These are phyloP conservation scores for Pleurotus ostreatus DNA, from an alignment of 768 basidiomycete genomes.

Conservation along the genomic window DNA sequence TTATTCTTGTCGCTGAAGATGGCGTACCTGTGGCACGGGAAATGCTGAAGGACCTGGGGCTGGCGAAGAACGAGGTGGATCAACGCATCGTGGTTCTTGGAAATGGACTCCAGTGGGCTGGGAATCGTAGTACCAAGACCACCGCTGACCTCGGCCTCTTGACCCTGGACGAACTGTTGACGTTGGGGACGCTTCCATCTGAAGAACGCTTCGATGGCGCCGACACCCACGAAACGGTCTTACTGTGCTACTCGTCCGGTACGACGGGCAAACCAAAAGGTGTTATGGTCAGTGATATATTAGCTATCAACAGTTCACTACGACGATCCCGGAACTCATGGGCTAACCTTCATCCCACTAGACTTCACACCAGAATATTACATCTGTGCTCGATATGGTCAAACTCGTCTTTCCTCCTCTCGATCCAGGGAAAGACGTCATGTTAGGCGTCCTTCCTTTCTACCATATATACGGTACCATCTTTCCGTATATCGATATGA, in stretches of 20 bases:
- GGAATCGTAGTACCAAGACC: conserved; percentile 16
- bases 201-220: conserved; percentile 56
- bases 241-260: conserved; percentile 49
- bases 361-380: conserved; percentile 71
- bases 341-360: conserved; percentile 15
- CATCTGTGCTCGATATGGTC: conserved; percentile 51
- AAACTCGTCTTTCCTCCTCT: conserved; percentile 38
- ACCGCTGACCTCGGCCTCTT: conserved; percentile 25
- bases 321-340: neutral
- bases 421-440: conserved; percentile 36
- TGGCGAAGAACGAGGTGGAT: conserved; percentile 42
- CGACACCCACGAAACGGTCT: conserved; percentile 52
- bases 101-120: conserved; percentile 43
- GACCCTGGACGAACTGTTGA: conserved; percentile 46
- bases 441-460: conserved; percentile 65
- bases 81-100: conserved; percentile 56
- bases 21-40: conserved; percentile 50
- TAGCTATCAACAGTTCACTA: no score
- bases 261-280: conserved; percentile 69
- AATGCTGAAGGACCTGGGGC: conserved; percentile 50
- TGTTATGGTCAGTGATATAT: conserved; percentile 33
- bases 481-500: neutral
- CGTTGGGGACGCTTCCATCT: conserved; percentile 38
- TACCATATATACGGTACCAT: conserved; percentile 40
- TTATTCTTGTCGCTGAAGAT: conserved; percentile 64